These are phyloP conservation scores for Diplodia scrobiculata DNA, from an alignment of 2,329 filamentous ascomycete species.

Conservation along the genomic window DNA sequence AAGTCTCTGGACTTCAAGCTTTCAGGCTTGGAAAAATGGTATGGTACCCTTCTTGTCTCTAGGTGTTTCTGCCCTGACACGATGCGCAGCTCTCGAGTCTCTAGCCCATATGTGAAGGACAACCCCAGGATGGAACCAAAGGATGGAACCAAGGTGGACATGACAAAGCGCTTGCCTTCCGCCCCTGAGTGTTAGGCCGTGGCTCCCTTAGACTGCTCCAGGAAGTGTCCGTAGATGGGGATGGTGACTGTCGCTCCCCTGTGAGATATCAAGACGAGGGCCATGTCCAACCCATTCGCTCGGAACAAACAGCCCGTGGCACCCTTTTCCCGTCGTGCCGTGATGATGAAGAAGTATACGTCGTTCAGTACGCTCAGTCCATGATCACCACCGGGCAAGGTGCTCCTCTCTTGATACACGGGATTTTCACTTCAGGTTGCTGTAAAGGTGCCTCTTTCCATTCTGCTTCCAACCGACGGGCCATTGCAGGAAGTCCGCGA, in stretches of 20 bases:
- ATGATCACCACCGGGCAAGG: background rate
- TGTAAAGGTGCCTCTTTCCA: background rate
- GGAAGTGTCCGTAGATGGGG: background rate
- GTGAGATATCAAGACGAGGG: background rate
- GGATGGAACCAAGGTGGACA: background rate
- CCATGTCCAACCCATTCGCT: background rate
- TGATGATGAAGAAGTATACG: conserved; percentile 24
- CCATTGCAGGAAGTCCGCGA: conserved; percentile 6
- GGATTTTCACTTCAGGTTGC: background rate
- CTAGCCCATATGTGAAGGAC: background rate
- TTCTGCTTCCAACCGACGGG: background rate
- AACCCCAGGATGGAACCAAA: background rate
- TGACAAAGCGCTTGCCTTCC: background rate
- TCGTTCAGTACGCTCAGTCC: background rate
- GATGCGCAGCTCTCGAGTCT: background rate
- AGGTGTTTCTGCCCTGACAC: background rate
- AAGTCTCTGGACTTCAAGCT: too few species aligned
- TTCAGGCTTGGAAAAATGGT: background rate
- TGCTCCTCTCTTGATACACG: background rate
- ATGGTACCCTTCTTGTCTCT: background rate
- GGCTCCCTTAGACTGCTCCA: background rate
- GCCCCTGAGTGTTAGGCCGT: background rate
- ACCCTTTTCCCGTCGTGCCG: conserved; percentile 7
- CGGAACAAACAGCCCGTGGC: conserved; percentile 8
- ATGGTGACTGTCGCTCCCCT: background rate